Evolutionary conservation across 1,139 yeast species (phyloP).

Genomic region (Yamadazyma epiphylla): DNA sequence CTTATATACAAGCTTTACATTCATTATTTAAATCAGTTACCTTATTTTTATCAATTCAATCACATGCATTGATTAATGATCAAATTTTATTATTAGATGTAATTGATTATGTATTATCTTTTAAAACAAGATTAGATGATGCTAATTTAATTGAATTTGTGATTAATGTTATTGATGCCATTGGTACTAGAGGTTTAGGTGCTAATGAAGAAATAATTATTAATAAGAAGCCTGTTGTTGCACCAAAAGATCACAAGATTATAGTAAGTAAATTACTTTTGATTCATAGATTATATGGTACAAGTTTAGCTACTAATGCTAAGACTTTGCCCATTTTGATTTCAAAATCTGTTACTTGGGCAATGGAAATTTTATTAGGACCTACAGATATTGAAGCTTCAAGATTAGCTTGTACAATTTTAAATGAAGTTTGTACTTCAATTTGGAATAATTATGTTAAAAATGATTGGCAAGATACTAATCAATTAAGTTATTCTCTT

Average conservation of each 20-base stretch:
- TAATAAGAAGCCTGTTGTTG: constrained; percentile 25
- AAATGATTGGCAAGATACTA: constrained; percentile 18
- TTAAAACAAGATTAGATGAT: constrained; percentile 37
- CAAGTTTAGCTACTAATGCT: constrained; percentile 36
- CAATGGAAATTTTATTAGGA: constrained; percentile 54
- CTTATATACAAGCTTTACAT: constrained; percentile 27
- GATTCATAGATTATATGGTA: constrained; percentile 53
- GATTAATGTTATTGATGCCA: constrained; percentile 42
- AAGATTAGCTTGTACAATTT: constrained; percentile 58
- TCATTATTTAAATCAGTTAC: constrained; percentile 39
- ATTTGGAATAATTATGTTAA: constrained; percentile 30
- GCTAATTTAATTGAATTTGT: constrained; percentile 36
- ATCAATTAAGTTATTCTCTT: constrained; percentile 40
- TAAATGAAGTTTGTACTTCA: constrained; percentile 45
- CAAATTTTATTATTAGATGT: constrained; percentile 58
- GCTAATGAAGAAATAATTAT: constrained; percentile 31
- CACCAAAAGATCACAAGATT: constrained; percentile 49
- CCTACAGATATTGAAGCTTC: constrained; percentile 54
- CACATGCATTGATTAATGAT: constrained; percentile 50
- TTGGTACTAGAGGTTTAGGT: constrained; percentile 54
- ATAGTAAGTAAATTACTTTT: constrained; percentile 56
- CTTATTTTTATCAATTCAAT: constrained; percentile 44
- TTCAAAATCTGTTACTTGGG: constrained; percentile 56
- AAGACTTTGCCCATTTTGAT: constrained; percentile 44
- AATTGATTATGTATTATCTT: constrained; percentile 50